Evolutionary conservation across 116 monocot species (phyloP), one percentile per base, ranked within the genome.

Genomic region (Posidonia oceanica): DNA sequence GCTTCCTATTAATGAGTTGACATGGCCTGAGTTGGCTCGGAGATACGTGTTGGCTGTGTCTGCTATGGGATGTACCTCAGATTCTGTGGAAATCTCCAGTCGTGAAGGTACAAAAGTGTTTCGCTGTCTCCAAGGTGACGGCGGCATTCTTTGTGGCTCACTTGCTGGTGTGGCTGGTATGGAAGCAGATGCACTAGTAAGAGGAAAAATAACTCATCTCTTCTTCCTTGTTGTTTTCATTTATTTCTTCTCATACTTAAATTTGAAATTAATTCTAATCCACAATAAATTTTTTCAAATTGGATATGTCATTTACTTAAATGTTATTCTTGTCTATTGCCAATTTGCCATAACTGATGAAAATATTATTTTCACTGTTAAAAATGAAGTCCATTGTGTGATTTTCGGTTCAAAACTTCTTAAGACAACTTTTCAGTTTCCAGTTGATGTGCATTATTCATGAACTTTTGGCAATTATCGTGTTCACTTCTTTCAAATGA

Each of bases 141-240:
- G 98, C 58, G 98, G 98, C 53, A 66, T 93, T 11, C 79, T 98
- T 72, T 98, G 90, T 76, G 98, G 98, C 16, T 86, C 98, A 63
- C 79, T 93, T 59, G 68, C 81, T 67, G 98, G 98, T 74, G 80
- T 98, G 74, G 76, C 86, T 81, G 90, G 87, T 55, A 98, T 98
- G 83, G 93, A 93, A 81, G 87, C 88, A 23, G 98, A 98, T 90
- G 90, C 98, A 72, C 57, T 84, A 90, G 98, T 98, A 90, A 85
- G 85, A 66, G 44, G 53, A 21, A 42, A 29, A 20, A 58, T 4
- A 39, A 38, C 37, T 70, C 38, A 39, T 70, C 14, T 58, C 38
- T 70, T 4, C 40, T 70, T 3, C 16, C n/a, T 42, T 0, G 17
- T 66, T 36, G 10, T 44, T 42, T 66, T 36, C 0, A 5, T 2